Percentiles rank a stretch among this genome's conserved stretches.
phyloP scores from a whole-genome alignment of 306 rosid genomes.

The Casuarina glauca region DNA sequence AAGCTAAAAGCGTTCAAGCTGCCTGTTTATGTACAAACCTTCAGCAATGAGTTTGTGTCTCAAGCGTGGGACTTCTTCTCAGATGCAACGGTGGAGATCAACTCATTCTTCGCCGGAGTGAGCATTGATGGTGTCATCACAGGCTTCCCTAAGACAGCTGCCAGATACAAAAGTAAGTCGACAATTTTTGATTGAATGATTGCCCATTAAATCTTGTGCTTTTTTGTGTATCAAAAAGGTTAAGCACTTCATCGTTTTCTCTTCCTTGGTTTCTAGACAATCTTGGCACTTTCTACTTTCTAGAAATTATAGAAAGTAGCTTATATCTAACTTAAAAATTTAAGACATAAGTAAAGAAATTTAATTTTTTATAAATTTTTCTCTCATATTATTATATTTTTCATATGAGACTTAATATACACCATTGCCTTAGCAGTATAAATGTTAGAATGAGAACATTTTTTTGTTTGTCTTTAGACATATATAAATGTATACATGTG shows the following conservation, averaged over 20 bases:
- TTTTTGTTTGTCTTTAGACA: not conserved
- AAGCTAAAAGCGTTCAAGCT: conserved; percentile 50
- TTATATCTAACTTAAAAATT: no score
- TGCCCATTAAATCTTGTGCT: not conserved
- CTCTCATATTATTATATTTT: not conserved
- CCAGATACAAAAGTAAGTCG: conserved; percentile 82
- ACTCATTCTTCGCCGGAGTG: conserved; percentile 46
- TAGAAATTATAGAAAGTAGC: no score
- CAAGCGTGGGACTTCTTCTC: conserved; percentile 94
- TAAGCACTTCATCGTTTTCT: not conserved
- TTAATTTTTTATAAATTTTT: conserved; percentile 1
- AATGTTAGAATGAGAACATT: no score
- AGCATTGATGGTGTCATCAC: conserved; percentile 71
- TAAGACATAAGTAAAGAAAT: not conserved
- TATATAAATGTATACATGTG: not conserved
- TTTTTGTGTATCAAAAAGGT: not conserved
- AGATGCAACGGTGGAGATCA: conserved; percentile 83
- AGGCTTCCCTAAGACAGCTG: conserved; percentile 73
- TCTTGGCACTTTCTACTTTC: not conserved
- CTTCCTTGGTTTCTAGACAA: not conserved
- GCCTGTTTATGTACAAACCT: conserved; percentile 69
- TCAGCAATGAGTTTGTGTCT: conserved; percentile 87
- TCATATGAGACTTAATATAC: no score
- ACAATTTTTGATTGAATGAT: not conserved
- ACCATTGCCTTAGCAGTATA: no score